A percentile compares a stretch with the other conserved stretches of the same genome.
These are phyloP conservation scores for Puccinia polysora DNA, from an alignment of 1,284 basidiomycete genomes.

Conservation along the genomic window DNA sequence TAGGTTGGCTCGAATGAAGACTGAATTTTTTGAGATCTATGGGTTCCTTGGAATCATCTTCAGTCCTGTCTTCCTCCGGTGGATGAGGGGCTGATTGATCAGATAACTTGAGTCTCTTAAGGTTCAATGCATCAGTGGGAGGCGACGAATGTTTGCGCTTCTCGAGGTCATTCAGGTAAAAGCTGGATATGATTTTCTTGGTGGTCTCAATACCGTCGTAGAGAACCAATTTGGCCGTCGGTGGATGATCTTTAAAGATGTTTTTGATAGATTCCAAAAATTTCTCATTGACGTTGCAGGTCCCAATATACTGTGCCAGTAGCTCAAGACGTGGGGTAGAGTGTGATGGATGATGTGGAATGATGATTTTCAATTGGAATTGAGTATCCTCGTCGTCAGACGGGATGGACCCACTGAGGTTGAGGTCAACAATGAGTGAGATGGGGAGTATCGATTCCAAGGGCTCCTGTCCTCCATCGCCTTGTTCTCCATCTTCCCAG, in stretches of 20 bases:
- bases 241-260: constrained; percentile 66
- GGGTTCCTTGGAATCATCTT: neutral
- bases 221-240: constrained; percentile 68
- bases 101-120: constrained; percentile 21
- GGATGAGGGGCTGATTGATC: neutral
- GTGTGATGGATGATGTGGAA: constrained; percentile 67
- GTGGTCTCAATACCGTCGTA: constrained; percentile 77
- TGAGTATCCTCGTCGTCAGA: neutral
- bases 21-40: constrained; percentile 62
- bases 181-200: constrained; percentile 61
- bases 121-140: constrained; percentile 18
- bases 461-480: neutral
- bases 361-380: constrained; percentile 62
- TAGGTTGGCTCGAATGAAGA: constrained; percentile 68
- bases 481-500: neutral
- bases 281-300: constrained; percentile 65
- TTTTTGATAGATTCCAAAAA: constrained; percentile 63
- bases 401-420: neutral
- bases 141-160: constrained; percentile 55
- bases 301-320: constrained; percentile 76
- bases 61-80: neutral
- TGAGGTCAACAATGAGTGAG: neutral
- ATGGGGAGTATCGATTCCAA: neutral
- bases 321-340: constrained; percentile 76
- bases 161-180: constrained; percentile 56